Percentiles rank a stretch among this genome's conserved stretches.
phyloP scores from a whole-genome alignment of 2,329 filamentous ascomycete species.

The Colletotrichum paranaense region DNA sequence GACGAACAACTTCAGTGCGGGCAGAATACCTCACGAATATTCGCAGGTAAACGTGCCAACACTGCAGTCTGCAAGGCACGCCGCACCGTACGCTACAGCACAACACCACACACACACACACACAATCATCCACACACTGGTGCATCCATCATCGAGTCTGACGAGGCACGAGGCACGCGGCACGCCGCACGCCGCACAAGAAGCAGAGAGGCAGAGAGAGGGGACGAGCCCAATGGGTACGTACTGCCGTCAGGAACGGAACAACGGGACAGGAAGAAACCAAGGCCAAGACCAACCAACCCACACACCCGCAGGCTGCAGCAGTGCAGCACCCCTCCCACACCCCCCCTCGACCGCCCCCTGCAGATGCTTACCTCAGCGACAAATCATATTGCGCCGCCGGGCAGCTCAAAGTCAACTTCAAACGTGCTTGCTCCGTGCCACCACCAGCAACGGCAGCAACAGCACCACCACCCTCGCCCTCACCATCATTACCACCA shows the following conservation, averaged over 20 bases:
- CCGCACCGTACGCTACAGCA: neutral
- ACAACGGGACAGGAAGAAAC: constrained; percentile 5
- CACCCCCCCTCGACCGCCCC: constrained; percentile 18
- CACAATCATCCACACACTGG: constrained; percentile 10
- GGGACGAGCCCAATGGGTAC: neutral
- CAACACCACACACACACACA: neutral
- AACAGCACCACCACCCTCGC: neutral
- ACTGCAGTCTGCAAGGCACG: constrained; percentile 9
- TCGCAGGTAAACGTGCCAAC: neutral
- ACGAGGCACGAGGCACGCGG: neutral
- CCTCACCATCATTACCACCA: constrained; percentile 7
- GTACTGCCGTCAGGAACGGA: neutral
- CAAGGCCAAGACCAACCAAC: constrained; percentile 11
- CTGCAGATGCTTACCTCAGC: constrained; percentile 41
- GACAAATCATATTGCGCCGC: constrained; percentile 42
- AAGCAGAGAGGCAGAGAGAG: neutral
- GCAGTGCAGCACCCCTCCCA: too few species aligned
- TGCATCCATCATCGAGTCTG: neutral
- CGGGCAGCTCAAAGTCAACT: constrained; percentile 50
- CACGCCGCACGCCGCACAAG: too few species aligned
- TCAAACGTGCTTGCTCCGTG: constrained; percentile 51
- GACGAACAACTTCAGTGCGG: neutral
- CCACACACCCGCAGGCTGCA: constrained; percentile 35
- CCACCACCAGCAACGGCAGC: constrained; percentile 38
- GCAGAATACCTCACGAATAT: neutral